Evolutionary conservation across 352 stramenopile species (phyloP).

Genomic region (Pythium phragmitis): DNA sequence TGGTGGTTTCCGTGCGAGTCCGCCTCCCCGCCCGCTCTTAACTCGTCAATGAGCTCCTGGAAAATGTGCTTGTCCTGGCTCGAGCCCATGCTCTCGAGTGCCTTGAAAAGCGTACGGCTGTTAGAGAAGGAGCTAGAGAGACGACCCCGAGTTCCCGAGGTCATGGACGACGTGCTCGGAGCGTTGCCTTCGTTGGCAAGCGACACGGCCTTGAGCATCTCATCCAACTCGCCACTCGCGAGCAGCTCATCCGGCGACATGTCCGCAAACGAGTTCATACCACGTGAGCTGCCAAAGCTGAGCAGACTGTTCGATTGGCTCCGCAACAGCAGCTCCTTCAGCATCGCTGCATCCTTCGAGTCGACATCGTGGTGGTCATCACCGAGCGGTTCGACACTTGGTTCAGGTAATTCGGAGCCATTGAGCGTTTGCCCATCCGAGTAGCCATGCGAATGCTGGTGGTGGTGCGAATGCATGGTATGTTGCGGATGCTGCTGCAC

Average conservation of each 20-base stretch:
- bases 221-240: conserved; percentile 75
- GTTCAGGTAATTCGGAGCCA: conserved; percentile 46
- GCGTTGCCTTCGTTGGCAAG: conserved; percentile 44
- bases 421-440: neutral
- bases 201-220: conserved; percentile 72
- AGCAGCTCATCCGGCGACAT: conserved; percentile 78
- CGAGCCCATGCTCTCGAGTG: conserved; percentile 51
- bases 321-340: conserved; percentile 70
- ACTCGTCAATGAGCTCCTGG: conserved; percentile 56
- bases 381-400: conserved; percentile 57
- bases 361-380: conserved; percentile 60
- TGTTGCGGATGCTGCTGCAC: conserved; percentile 20
- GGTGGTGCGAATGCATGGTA: conserved; percentile 6
- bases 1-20: conserved; percentile 3
- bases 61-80: conserved; percentile 71
- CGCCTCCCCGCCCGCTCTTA: conserved; percentile 22
- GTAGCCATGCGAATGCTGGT: conserved; percentile 1
- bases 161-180: conserved; percentile 13
- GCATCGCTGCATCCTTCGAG: conserved; percentile 61
- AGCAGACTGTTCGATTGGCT: conserved; percentile 67
- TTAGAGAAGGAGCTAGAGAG: conserved; percentile 61
- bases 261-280: conserved; percentile 59
- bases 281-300: conserved; percentile 57
- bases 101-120: conserved; percentile 51
- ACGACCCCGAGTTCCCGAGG: conserved; percentile 26